Evolutionary conservation across 2,329 filamentous ascomycete species (phyloP).

Genomic region (Aspergillus awamori): DNA sequence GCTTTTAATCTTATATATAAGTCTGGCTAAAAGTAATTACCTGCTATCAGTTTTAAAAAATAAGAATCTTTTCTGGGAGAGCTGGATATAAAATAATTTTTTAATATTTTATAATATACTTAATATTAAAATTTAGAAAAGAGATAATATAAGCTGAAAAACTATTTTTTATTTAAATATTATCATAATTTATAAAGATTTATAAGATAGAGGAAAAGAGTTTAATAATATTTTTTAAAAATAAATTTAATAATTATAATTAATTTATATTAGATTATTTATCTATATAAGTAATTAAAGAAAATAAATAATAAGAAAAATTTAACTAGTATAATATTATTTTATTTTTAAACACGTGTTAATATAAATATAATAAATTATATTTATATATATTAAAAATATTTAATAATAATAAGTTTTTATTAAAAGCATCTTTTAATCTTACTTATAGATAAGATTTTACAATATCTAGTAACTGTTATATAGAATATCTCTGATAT

Average conservation of each 20-base stretch:
- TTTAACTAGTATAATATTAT: not conserved
- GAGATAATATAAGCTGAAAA: too few relatives aligned
- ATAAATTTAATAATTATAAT: not conserved
- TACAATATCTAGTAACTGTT: not conserved
- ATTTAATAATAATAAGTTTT: not conserved
- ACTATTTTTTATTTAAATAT: not conserved
- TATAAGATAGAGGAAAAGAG: not conserved
- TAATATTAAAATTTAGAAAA: not conserved
- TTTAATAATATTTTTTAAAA: not conserved
- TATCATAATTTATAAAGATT: not conserved
- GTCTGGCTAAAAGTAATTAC: too few relatives aligned
- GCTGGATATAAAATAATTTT: too few relatives aligned
- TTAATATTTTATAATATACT: too few relatives aligned
- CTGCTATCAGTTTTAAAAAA: too few relatives aligned
- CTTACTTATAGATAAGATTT: not conserved
- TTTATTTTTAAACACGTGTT: not conserved
- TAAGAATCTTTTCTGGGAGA: too few relatives aligned
- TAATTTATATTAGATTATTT: not conserved
- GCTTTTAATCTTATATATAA: too few relatives aligned
- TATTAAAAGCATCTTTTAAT: not conserved
- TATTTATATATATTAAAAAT: not conserved
- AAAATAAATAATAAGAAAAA: not conserved
- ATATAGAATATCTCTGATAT: not conserved
- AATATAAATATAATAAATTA: not conserved
- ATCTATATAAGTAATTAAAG: not conserved